A percentile compares a stretch with the other conserved stretches of the same genome.
These are phyloP conservation scores for Actinomortierella ambigua DNA, from an alignment of 371 early-diverging fungal species.

Conservation along the genomic window DNA sequence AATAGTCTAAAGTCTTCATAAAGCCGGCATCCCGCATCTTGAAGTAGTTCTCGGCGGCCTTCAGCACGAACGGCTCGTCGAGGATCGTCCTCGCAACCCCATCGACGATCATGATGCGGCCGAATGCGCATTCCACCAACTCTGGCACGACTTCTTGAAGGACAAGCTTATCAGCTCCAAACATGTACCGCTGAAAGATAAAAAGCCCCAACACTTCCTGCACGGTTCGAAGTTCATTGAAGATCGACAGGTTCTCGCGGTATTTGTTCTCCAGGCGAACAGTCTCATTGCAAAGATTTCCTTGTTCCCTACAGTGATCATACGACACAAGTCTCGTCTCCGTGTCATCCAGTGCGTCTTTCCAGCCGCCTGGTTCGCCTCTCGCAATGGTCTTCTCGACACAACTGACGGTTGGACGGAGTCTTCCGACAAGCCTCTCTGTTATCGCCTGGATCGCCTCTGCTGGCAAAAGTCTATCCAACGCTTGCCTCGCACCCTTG, in stretches of 20 bases:
- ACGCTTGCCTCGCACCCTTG: not conserved
- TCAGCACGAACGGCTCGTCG: conserved; percentile 13
- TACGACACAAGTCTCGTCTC: conserved; percentile 1
- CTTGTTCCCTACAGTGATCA: not conserved
- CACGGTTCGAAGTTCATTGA: conserved; percentile 2
- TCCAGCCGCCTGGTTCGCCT: not conserved
- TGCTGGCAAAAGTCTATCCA: conserved; percentile 13
- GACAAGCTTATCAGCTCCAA: conserved; percentile 5
- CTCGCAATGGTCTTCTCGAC: not conserved
- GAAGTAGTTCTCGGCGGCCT: conserved; percentile 13
- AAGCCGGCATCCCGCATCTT: conserved; percentile 1
- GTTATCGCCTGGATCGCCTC: conserved; percentile 8
- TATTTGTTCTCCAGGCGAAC: conserved; percentile 1
- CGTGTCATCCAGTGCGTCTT: conserved; percentile 3
- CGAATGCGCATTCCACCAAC: conserved; percentile 15
- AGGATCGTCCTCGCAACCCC: conserved; percentile 3
- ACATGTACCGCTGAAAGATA: conserved; percentile 16
- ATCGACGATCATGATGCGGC: conserved; percentile 10
- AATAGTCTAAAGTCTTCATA: conserved; percentile 7
- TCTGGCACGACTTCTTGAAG: not conserved
- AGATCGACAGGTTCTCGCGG: not conserved
- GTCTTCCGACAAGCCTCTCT: conserved; percentile 10
- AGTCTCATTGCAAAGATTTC: conserved; percentile 1
- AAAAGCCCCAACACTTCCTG: conserved; percentile 10
- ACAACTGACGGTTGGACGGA: not conserved